These are phyloP conservation scores for Talaromyces amestolkiae DNA, from an alignment of 2,329 filamentous ascomycete species.

Conservation along the genomic window DNA sequence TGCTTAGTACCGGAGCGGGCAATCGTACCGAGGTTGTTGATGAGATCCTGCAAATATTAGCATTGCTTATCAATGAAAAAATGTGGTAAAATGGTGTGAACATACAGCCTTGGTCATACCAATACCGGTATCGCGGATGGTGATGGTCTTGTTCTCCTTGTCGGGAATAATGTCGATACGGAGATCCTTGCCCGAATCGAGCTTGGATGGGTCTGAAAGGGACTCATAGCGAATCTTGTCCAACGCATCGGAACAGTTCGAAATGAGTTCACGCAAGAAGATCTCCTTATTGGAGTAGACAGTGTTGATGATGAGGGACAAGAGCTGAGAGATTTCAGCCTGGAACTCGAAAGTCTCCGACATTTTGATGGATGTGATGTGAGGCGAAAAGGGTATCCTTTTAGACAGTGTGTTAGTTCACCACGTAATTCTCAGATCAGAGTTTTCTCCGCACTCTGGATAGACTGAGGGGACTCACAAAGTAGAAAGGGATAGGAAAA, in stretches of 20 bases:
- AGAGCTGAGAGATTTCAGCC: conserved; percentile 99
- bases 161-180: conserved; percentile 98
- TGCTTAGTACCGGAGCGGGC: conserved; percentile 99
- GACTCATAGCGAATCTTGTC: conserved; percentile 99
- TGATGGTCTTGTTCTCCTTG: conserved; percentile 96
- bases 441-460: not conserved
- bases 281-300: conserved; percentile 99
- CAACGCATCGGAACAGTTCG: conserved; percentile 96
- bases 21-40: conserved; percentile 99
- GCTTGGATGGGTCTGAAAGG: conserved; percentile 93
- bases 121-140: conserved; percentile 96
- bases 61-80: not conserved
- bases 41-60: conserved; percentile 66
- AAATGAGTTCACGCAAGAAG: conserved; percentile 97
- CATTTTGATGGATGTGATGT: conserved; percentile 65
- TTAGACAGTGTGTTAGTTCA: not conserved
- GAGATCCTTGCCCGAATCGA: conserved; percentile 96
- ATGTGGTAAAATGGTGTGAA: conserved; percentile 31
- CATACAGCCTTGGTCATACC: conserved; percentile 99
- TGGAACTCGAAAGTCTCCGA: conserved; percentile 99
- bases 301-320: conserved; percentile 99
- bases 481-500: conserved; percentile 5
- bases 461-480: conserved; percentile 15
- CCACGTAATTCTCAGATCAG: not conserved
- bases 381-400: conserved; percentile 22